Base-by-base conservation (phyloP, 208 protist species). In the Lotmaria passim region DNA sequence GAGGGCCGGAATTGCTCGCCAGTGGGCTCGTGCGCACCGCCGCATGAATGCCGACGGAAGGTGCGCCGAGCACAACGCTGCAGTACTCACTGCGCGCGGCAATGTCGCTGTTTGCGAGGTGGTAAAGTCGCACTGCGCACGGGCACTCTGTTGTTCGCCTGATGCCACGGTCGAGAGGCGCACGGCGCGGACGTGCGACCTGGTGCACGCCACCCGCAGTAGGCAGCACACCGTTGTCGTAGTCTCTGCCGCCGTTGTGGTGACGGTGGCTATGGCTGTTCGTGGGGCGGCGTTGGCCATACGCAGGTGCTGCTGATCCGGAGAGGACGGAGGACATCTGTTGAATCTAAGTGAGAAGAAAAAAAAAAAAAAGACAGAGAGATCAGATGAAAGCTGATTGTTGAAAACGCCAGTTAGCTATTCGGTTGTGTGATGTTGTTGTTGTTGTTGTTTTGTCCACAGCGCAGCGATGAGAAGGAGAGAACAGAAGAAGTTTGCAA, bases 61-160 rank as follows among this genome's bases (percentile, higher is more conserved):
- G 71, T 3, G 64, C 73, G 0, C 66, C 74, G 10, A 83, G 58
- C 26, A 81, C 72, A 6, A 60, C 28, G 46, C 82, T 78, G 53
- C 75, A 82, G 47, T 70, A 59, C 43, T 79, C 69, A 7, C 56
- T 78, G 39, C 77, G 69, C 21, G 75, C 61, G 17, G 73, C 64
- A 17, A 81, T 39, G 43, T 71, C 65, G 11, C 52, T 48, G 7
- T 46, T 30, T 3, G 50, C 31, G 3, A 86, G 57, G 36, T 69
- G 59, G 48, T 79, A 89, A 3, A 89, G 53, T 10, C 83, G 80
- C 28, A 81, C 73, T 33, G 83, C 80, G 26, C 75, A 83, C 3
- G 83, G 80, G 44, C 83, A 89, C 64, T 83, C 78, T 1, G 51
- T 56, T 6, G 80, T 69, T 1, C 83, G 76, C 51, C 60, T 69